phyloP scores from a whole-genome alignment of 1,284 basidiomycete species.

The Quambalaria eucalypti region DNA sequence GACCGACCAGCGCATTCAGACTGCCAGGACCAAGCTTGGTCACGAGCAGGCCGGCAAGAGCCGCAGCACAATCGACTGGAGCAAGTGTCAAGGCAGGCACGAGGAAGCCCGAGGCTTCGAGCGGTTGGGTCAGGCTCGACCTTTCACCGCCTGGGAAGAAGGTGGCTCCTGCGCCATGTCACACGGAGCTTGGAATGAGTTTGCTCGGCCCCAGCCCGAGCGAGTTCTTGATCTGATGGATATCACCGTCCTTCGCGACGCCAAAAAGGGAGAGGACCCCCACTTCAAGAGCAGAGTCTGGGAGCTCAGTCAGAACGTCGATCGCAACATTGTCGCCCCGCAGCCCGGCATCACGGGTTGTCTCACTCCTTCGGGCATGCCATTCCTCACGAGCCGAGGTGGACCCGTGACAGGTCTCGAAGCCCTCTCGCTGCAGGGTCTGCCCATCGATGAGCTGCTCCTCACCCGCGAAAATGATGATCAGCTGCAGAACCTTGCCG shows the following conservation, averaged over 20 bases:
- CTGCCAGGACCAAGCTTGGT: not conserved
- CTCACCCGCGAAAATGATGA: conserved; percentile 87
- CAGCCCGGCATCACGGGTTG: conserved; percentile 79
- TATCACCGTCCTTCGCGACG: conserved; percentile 72
- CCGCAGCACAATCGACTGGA: conserved; percentile 62
- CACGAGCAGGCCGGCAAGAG: conserved; percentile 1
- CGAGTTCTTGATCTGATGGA: conserved; percentile 90
- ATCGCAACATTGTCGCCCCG: conserved; percentile 67
- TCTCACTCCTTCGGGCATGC: conserved; percentile 90
- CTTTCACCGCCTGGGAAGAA: conserved; percentile 87
- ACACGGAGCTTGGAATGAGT: conserved; percentile 89
- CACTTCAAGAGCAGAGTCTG: conserved; percentile 52
- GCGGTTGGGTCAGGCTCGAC: conserved; percentile 68
- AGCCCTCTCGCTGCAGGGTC: conserved; percentile 82
- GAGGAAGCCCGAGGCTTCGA: conserved; percentile 78
- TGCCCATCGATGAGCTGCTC: conserved; percentile 81
- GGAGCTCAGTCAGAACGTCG: conserved; percentile 94
- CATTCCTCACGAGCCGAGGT: conserved; percentile 87
- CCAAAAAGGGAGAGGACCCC: conserved; percentile 56
- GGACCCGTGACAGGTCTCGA: conserved; percentile 92
- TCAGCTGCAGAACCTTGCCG: conserved; percentile 84
- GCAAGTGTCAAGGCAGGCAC: conserved; percentile 81
- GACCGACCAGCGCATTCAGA: conserved; percentile 79
- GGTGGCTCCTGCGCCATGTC: conserved; percentile 79
- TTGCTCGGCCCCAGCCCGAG: conserved; percentile 81